Percentiles rank a stretch among this genome's conserved stretches.
These are phyloP conservation scores for Ganoderma lingzhi DNA, from an alignment of 1,284 basidiomycete genomes.

Conservation along the genomic window DNA sequence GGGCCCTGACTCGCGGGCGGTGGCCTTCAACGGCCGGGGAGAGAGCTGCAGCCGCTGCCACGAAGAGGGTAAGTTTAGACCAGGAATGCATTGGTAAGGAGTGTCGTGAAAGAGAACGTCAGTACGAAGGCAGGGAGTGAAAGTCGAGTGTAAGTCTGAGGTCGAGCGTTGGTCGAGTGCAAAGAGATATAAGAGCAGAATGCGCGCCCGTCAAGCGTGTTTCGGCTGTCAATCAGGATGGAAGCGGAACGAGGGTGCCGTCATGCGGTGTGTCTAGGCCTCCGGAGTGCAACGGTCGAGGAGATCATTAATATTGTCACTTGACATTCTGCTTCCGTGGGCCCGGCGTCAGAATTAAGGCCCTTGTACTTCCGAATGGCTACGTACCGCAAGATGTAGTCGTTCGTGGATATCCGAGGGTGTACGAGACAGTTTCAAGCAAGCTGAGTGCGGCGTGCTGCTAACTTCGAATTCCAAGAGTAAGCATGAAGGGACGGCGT, in stretches of 20 bases:
- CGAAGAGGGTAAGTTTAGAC: constrained; percentile 18
- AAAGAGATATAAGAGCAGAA: not conserved
- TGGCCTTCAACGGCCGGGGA: constrained; percentile 11
- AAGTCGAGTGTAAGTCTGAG: not conserved
- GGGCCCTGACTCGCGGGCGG: constrained; percentile 3
- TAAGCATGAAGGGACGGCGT: no score
- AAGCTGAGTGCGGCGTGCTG: no score
- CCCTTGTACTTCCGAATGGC: no score
- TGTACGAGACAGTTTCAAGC: no score
- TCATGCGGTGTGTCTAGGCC: not conserved
- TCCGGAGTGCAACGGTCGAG: no score
- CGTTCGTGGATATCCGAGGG: no score
- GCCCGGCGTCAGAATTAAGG: no score
- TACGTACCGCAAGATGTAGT: no score
- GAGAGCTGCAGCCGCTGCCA: constrained; percentile 10
- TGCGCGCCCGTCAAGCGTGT: not conserved
- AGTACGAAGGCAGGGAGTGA: not conserved
- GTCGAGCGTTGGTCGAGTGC: not conserved
- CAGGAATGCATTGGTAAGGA: constrained; percentile 19
- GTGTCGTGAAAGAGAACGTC: not conserved
- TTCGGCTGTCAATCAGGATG: constrained; percentile 2
- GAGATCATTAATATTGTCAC: no score
- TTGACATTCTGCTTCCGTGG: no score
- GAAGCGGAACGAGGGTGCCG: not conserved
- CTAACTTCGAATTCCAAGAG: no score